Evolutionary conservation across 345 rosid genomes (phyloP), one percentile per base, ranked within the genome.

Genomic region (Melaleuca alternifolia): DNA sequence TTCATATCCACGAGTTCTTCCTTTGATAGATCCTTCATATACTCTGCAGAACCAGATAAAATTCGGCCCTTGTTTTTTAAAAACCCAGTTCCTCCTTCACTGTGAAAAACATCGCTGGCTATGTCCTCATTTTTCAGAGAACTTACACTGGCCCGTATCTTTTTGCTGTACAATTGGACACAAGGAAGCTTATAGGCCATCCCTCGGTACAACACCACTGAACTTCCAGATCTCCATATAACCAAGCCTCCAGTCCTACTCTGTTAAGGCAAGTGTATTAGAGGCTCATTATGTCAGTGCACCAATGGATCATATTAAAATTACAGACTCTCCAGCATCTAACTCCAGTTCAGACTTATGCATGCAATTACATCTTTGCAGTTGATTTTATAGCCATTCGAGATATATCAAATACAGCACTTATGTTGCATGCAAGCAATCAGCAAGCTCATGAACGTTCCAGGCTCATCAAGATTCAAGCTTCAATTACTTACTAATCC

Each of bases 181-280:
- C 98, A 96, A 57, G 88, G 93, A 86, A 96, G 92, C 87, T 92
- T 92, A 89, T 97, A 97, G 77, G 91, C 71, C 90, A 94, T 92
- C 89, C 99, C 99, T 89, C 99, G 90, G 91, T 92, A 97, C 85
- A 96, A 88, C 46, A 94, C 99, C n/a, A 97, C 89, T 10, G 97
- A 95, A 90, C 98, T 93, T 75, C 99, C 99, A 52, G 99, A 95
- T 91, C 99, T 96, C 98, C 96, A 96, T 89, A 96, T 95, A 84
- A 97, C 93, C 90, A 97, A 89, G 53, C 99, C 99, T 62, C 98
- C 96, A 0, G 98, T 94, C 92, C 92, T 96, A 87, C 88, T 91
- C 99, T 97, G 96, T 87, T 59, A 83, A 37, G 85, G 77, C 75
- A 82, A 89, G 86, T 84, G 82, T 62, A 88, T 85, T 85, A 83